Conservation (phyloP, 2,329 filamentous ascomycete species). For the Juglanconis sp. region DNA sequence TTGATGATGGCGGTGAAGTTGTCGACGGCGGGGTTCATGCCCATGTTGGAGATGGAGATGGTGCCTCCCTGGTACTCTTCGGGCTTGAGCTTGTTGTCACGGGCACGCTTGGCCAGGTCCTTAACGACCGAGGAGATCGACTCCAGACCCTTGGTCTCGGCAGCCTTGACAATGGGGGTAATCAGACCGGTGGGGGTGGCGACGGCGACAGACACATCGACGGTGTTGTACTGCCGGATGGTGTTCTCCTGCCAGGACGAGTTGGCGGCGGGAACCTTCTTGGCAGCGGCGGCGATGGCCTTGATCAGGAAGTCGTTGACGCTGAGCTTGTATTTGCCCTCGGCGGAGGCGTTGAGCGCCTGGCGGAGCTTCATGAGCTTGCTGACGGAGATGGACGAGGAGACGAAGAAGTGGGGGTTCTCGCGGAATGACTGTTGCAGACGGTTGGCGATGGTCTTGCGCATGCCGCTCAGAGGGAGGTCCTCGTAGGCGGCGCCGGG, state of each 20-base stretch:
- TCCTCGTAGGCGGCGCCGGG: conserved; percentile 75
- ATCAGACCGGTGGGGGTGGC: conserved; percentile 91
- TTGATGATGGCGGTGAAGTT: conserved; percentile 99
- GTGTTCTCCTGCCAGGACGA: conserved; percentile 87
- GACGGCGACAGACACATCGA: conserved; percentile 94
- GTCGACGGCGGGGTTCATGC: conserved; percentile 96
- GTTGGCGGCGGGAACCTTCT: conserved; percentile 94
- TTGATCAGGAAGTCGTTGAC: conserved; percentile 99
- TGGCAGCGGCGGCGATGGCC: conserved; percentile 81
- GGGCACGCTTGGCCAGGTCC: conserved; percentile 92
- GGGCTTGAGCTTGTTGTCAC: conserved; percentile 97
- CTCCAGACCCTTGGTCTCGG: conserved; percentile 81
- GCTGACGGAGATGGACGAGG: conserved; percentile 81
- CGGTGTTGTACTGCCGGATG: conserved; percentile 89
- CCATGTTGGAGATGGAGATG: conserved; percentile 99
- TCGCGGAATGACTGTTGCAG: conserved; percentile 85
- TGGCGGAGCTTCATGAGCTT: conserved; percentile 96
- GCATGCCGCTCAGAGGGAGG: conserved; percentile 83
- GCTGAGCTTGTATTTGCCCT: conserved; percentile 98
- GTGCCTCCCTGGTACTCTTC: conserved; percentile 99
- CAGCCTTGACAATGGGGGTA: conserved; percentile 92
- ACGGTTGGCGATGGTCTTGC: conserved; percentile 93
- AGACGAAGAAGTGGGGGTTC: conserved; percentile 98
- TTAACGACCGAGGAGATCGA: conserved; percentile 88
- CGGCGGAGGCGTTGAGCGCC: conserved; percentile 82